Evolutionary conservation across 192 early-diverging fungal species (phyloP), one percentile per base, ranked within the genome.

Genomic region (Entomortierella lignicola): DNA sequence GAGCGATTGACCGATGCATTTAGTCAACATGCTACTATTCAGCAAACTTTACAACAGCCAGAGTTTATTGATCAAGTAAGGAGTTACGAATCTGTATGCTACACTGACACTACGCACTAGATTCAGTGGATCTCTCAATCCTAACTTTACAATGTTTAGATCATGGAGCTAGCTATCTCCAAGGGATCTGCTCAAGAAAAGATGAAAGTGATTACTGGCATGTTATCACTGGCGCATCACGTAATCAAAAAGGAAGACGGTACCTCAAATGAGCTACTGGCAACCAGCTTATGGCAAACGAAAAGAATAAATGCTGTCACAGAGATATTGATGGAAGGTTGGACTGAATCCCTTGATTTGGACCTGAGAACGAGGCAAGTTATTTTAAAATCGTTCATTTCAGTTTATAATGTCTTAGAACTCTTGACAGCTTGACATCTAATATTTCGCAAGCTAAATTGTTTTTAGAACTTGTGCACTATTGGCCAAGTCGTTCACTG

Each of bases 31-130:
- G 51, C 30, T 1, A 7, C 13, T 0, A 20, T 67, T 25, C 32
- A 20, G 5, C 6, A 21, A 55, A 15, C 8, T 15, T 15, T 51
- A 18, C 23, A n/a, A 11, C 29, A 61, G 4, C 51, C 42, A 13
- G 29, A 4, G 25, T 39, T 74, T 8, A 25, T 62, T n/a, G 63
- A 74, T 32, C 57, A 48, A 15, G 72, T 67, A 74, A 23, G 39
- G 18, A 29, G 17, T 17, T 5, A 0, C 4, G 7, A 30, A 26
- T 7, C 10, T 10, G 54, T 31, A 25, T 2, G 5, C 11, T 27
- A 29, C n/a, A 54, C 7, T 54, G 26, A 12, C 4, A 12, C 26
- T 12, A 29, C 5, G 11, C 12, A 11, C 12, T 26, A 31, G 15
- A 13, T 31, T 34, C 2, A 2, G 18, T 18, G 32, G 6, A n/a